Evolutionary conservation across 2,329 filamentous ascomycete species (phyloP), one percentile per base, ranked within the genome.

Genomic region (Alternaria postmessia): DNA sequence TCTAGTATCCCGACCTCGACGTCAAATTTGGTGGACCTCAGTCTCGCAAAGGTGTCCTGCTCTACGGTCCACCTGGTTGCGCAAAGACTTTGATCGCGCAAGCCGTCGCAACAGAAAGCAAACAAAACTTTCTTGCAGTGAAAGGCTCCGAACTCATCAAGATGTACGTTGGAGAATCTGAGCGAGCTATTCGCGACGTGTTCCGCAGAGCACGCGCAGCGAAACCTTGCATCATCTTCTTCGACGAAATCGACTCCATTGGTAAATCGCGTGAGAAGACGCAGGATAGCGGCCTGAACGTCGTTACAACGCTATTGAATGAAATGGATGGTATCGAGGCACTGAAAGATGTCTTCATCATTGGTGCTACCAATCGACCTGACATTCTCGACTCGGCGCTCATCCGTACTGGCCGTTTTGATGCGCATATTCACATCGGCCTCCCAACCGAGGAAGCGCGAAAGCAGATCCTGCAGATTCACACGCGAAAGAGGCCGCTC

Each of bases 141-240:
- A 97, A 97, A 80, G 94, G 93, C 26, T 93, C 93, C 36, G 94
- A 97, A 79, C 86, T 97, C 12, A 88, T 97, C 61, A 96, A 93
- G 80, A 97, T 96, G 92, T 98, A 97, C 78, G 94, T 98, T 18
- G 94, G 94, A 62, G 94, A 98, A 78, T 94, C 93, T 2, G 94
- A 98, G 80, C 88, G 93, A 11, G 89, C 91, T 7, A 86, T 97
- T 42, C 88, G 94, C 38, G 91, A 93, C 56, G 87, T 97, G 1
- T 97, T 98, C 76, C 86, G 89, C 54, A 91, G 94, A 69, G 94
- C 94, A 1, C 86, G 91, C 42, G 89, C 90, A n/a, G 94, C 93
- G 8, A 89, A 89, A 52, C 94, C 94, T 0, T 93, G 91, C 75
- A 94, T 97, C 79, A 93, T 98, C 70, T 98, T 97, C 84, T 97